Evolutionary conservation across 2,329 filamentous ascomycete genomes (phyloP).

Genomic region (Ambrosiella beaveri): DNA sequence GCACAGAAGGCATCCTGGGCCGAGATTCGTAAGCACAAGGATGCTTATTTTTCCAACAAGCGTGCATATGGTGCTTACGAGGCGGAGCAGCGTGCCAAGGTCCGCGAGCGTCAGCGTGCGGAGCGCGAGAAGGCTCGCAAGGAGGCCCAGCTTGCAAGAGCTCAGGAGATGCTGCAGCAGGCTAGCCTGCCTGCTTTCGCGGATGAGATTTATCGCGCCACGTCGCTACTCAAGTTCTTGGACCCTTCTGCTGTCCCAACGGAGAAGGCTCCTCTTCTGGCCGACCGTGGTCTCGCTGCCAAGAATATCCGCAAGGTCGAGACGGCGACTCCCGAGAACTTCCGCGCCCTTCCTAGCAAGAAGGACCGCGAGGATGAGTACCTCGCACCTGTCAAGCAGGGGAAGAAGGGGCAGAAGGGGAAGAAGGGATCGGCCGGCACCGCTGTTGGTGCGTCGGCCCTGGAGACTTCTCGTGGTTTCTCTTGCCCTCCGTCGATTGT

Average conservation of each 20-base stretch:
- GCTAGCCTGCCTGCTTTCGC: constrained; percentile 76
- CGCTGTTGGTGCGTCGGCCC: constrained; percentile 27
- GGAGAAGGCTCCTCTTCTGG: constrained; percentile 49
- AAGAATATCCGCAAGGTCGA: constrained; percentile 71
- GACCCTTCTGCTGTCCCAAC: constrained; percentile 51
- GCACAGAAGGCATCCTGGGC: constrained; percentile 77
- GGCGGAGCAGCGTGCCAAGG: constrained; percentile 60
- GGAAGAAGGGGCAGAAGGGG: constrained; percentile 82
- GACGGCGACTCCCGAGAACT: constrained; percentile 68
- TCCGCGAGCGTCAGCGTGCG: constrained; percentile 59
- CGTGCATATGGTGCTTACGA: constrained; percentile 75
- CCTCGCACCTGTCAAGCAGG: constrained; percentile 70
- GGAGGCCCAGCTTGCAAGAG: constrained; percentile 58
- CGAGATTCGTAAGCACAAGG: constrained; percentile 73
- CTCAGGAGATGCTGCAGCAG: constrained; percentile 60
- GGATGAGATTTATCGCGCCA: constrained; percentile 79
- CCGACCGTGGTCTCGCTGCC: constrained; percentile 58
- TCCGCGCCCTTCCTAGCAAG: constrained; percentile 59
- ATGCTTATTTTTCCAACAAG: constrained; percentile 66
- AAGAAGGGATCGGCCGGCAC: constrained; percentile 34
- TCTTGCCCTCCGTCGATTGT: constrained; percentile 83
- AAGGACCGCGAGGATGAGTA: constrained; percentile 78
- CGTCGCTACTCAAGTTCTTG: constrained; percentile 78
- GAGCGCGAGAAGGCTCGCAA: constrained; percentile 61
- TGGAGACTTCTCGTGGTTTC: constrained; percentile 41